A percentile compares a stretch with the other conserved stretches of the same genome.
Conservation (phyloP, 140 eudicot species). For the Artemisia princeps region DNA sequence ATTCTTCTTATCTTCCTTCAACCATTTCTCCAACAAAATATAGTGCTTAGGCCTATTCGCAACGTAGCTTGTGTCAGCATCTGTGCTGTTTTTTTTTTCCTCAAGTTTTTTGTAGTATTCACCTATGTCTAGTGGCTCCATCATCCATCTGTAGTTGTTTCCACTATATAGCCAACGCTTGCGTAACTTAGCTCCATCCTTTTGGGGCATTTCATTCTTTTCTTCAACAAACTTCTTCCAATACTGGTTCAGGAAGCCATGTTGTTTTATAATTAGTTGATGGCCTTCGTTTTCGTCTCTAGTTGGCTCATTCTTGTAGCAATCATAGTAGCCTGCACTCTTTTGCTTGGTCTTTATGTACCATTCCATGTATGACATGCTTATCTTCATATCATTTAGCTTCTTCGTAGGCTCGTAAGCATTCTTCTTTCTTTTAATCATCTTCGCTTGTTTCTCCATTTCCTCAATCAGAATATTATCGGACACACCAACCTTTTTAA, state of each 20-base stretch:
- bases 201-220: conserved; percentile 27
- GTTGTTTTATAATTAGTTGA: no score
- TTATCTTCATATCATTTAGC: conserved; percentile 32
- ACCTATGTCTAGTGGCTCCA: conserved; percentile 31
- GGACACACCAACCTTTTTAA: conserved; percentile 27
- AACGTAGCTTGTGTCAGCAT: conserved; percentile 4
- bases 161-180: conserved; percentile 32
- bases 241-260: conserved; percentile 2
- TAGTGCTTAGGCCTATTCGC: conserved; percentile 28
- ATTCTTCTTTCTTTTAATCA: not conserved
- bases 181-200: conserved; percentile 23
- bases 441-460: not conserved
- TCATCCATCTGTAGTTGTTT: conserved; percentile 35
- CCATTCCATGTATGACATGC: conserved; percentile 41
- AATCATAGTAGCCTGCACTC: conserved; percentile 36
- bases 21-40: conserved; percentile 33
- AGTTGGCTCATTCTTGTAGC: conserved; percentile 13
- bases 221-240: conserved; percentile 27
- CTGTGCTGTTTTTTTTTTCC: not conserved
- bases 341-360: conserved; percentile 24
- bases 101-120: conserved; percentile 21
- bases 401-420: conserved; percentile 20
- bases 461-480: not conserved
- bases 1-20: conserved; percentile 3
- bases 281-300: no score